Evolutionary conservation across 257 asterid species (phyloP), one percentile per base, ranked within the genome.

Genomic region (Verbascum thapsus): DNA sequence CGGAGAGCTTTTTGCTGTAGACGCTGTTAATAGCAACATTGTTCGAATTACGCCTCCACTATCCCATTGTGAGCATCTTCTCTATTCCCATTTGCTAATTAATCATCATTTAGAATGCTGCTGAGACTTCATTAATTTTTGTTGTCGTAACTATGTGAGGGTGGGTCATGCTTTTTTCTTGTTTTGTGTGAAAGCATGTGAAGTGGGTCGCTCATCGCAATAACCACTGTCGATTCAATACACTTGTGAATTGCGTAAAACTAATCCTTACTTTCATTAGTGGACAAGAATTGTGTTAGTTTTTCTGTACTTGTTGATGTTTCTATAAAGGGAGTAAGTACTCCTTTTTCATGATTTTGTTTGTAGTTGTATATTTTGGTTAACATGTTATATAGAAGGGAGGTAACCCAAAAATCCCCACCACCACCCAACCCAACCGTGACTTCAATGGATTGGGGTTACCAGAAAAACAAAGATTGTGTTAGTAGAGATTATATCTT

Each of bases 1-100:
- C 40, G 99, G 99, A 8, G 99, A 94, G 58, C 95, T 94, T 23
- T 88, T 81, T 67, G 98, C 98, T 45, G 99, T 94, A 39, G 96
- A 90, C 84, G 87, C 94, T 18, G 81, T 70, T 67, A 90, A 88
- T 74, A 94, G 95, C 79, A 94, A 94, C 60, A 83, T 94, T 3
- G 92, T 85, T 42, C 76, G 83, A 64, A 88, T 94, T 55, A 94
- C 96, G 16, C 95, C 96, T 15, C 99, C 98, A 3, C 59, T 94
- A 6, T 90, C 99, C 45, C 99, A 85, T 61, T 94, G 98, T 94
- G 76, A 80, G 80, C 57, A 42, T 71, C 69, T n/a, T 70, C 45
- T 61, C 40, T 37, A 16, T n/a, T 22, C 23, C 22, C 19, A 67
- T 62, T 50, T 20, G 5, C 70, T 19, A 19, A 41, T 51, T 45